These are phyloP conservation scores for Debaryomycetaceae sp. DNA, from an alignment of 1,139 yeast species.

Conservation along the genomic window DNA sequence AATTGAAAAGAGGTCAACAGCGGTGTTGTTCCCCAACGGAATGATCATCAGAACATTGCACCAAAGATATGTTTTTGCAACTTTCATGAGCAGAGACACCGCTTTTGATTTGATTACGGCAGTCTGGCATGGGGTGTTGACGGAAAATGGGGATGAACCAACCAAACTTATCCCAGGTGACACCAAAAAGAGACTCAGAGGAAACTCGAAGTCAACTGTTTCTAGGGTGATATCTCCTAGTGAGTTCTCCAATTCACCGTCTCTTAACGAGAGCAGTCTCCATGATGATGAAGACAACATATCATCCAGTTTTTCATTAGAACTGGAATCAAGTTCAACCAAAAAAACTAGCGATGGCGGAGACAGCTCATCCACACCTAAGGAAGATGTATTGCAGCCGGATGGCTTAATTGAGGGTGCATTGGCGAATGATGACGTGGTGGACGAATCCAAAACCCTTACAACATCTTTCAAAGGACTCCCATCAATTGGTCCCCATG, in stretches of 20 bases:
- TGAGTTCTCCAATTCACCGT: conserved; percentile 1
- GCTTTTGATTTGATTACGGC: conserved; percentile 59
- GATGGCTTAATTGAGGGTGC: neutral
- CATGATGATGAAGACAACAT: conserved; percentile 1
- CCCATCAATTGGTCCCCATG: conserved; percentile 35
- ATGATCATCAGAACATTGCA: conserved; percentile 68
- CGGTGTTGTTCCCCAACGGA: conserved; percentile 73
- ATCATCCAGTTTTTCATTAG: neutral
- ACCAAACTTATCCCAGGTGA: conserved; percentile 7
- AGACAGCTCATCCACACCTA: neutral
- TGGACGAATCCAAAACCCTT: conserved; percentile 1
- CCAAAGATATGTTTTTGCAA: conserved; percentile 69
- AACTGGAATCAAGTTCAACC: neutral
- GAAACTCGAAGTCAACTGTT: conserved; percentile 9
- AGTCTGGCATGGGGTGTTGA: conserved; percentile 54
- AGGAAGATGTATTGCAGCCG: neutral
- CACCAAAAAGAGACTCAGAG: conserved; percentile 7
- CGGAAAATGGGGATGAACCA: conserved; percentile 24
- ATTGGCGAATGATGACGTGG: neutral
- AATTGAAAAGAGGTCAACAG: conserved; percentile 69
- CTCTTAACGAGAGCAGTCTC: conserved; percentile 1
- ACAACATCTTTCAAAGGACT: conserved; percentile 29
- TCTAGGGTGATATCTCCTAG: conserved; percentile 4
- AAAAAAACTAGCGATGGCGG: neutral
- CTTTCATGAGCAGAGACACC: conserved; percentile 65